Percentiles rank a stretch among this genome's conserved stretches.
phyloP scores from a whole-genome alignment of 345 rosid species.

The Capsella bursapastoris region DNA sequence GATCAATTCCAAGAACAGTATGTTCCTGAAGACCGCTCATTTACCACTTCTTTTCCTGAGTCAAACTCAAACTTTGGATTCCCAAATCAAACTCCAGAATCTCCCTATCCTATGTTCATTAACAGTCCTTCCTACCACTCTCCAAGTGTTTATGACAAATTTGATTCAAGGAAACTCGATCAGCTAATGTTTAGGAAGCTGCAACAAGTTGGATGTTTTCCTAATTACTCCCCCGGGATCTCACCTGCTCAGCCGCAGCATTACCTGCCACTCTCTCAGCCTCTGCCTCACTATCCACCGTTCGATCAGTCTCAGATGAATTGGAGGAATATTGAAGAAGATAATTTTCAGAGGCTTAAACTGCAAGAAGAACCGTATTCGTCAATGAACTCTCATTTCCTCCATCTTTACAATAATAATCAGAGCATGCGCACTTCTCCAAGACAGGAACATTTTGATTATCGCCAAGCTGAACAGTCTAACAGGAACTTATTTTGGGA shows the following conservation, averaged over 20 bases:
- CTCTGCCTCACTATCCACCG: constrained; percentile 45
- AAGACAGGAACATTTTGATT: constrained; percentile 56
- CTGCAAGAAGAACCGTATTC: constrained; percentile 38
- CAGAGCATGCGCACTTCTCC: constrained; percentile 26
- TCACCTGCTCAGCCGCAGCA: constrained; percentile 55
- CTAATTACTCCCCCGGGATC: constrained; percentile 45
- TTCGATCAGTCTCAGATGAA: constrained; percentile 49
- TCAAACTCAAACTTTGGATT: constrained; percentile 48
- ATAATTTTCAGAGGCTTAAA: constrained; percentile 15
- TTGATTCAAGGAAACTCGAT: constrained; percentile 47
- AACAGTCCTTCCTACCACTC: constrained; percentile 47
- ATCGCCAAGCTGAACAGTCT: constrained; percentile 52
- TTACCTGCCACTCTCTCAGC: constrained; percentile 51
- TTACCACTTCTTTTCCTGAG: constrained; percentile 56
- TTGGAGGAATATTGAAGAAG: constrained; percentile 51
- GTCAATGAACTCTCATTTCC: constrained; percentile 35
- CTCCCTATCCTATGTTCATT: constrained; percentile 41
- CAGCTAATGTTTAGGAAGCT: constrained; percentile 50
- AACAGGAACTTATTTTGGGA: constrained; percentile 54
- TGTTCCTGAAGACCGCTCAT: constrained; percentile 61
- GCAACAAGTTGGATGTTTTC: constrained; percentile 51
- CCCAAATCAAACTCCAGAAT: constrained; percentile 21
- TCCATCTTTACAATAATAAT: constrained; percentile 19
- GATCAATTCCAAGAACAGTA: constrained; percentile 46
- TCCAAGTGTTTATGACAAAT: constrained; percentile 47